A percentile compares a stretch with the other conserved stretches of the same genome.
These are phyloP conservation scores for Apiospora arundinis DNA, from an alignment of 2,329 filamentous ascomycete species.

Conservation along the genomic window DNA sequence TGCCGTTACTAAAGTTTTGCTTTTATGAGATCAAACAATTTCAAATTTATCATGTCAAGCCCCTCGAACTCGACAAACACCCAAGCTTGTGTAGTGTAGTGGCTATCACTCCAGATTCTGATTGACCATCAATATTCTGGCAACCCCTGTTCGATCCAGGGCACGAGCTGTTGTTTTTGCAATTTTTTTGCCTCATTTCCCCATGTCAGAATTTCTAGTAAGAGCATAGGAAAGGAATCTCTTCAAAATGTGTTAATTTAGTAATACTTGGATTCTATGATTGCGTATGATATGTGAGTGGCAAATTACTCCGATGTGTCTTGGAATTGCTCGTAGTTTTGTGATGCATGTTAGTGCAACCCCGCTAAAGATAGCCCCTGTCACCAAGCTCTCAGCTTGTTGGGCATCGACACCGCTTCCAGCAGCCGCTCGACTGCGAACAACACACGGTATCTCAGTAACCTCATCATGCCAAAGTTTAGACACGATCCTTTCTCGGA, in stretches of 20 bases:
- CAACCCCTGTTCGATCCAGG: slow-evolving; percentile 16
- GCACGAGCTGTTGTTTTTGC: not conserved
- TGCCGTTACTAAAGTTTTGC: too few species aligned
- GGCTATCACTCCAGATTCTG: slow-evolving; percentile 18
- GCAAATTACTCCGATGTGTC: too few species aligned
- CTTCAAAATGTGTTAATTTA: too few species aligned
- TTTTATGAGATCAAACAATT: too few species aligned
- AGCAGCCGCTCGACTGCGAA: not conserved
- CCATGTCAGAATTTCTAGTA: too few species aligned
- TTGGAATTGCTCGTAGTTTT: not conserved
- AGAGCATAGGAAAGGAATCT: too few species aligned
- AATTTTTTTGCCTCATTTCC: too few species aligned
- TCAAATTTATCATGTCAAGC: too few species aligned
- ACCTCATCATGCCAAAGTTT: not conserved
- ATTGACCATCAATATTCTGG: slow-evolving; percentile 10
- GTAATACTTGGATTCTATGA: not conserved
- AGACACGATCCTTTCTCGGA: not conserved
- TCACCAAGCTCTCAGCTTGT: not conserved
- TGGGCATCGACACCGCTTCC: not conserved
- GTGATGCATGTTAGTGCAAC: not conserved
- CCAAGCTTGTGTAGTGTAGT: not conserved
- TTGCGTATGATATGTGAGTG: too few species aligned
- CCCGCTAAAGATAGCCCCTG: not conserved
- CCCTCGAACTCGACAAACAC: too few species aligned
- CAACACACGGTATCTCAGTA: not conserved